Percentiles rank a stretch among this genome's conserved stretches.
These are phyloP conservation scores for Suillus placidus DNA, from an alignment of 768 basidiomycete species.

Conservation along the genomic window DNA sequence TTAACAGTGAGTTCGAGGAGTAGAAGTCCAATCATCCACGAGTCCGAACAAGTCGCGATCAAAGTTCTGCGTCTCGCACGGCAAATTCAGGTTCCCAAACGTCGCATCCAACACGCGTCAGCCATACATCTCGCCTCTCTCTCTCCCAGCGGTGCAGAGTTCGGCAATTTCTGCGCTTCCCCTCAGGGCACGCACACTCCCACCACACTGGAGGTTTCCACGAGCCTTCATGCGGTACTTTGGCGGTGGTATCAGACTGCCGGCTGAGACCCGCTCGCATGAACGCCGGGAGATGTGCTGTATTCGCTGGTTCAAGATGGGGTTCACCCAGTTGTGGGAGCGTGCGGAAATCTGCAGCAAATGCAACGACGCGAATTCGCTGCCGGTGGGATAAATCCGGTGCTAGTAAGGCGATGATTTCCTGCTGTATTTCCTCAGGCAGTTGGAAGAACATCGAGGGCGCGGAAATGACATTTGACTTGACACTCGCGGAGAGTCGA, in stretches of 20 bases:
- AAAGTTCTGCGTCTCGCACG: background rate
- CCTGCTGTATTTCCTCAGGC: slow-evolving; percentile 59
- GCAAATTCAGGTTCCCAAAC: slow-evolving; percentile 38
- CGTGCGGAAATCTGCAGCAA: slow-evolving; percentile 49
- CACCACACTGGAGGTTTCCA: slow-evolving; percentile 39
- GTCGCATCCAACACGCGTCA: slow-evolving; percentile 49
- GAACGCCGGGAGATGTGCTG: slow-evolving; percentile 10
- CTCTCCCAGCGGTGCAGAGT: slow-evolving; percentile 39
- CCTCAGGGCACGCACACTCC: slow-evolving; percentile 33
- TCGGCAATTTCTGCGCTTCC: slow-evolving; percentile 27
- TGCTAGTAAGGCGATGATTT: slow-evolving; percentile 60
- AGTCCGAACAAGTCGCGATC: background rate
- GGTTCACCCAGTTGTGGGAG: slow-evolving; percentile 41
- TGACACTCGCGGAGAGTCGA: slow-evolving; percentile 13
- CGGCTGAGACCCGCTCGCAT: slow-evolving; percentile 13
- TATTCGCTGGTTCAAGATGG: slow-evolving; percentile 11
- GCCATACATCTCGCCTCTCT: slow-evolving; percentile 49
- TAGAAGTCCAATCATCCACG: background rate
- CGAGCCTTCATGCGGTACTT: slow-evolving; percentile 31
- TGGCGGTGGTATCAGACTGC: slow-evolving; percentile 15
- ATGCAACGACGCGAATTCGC: slow-evolving; percentile 53
- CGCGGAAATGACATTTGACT: background rate
- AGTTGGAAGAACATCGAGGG: slow-evolving; percentile 42
- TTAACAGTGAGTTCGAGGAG: background rate
- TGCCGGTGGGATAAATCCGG: slow-evolving; percentile 59